These are phyloP conservation scores for Begonia fuchsioides DNA, from an alignment of 306 rosid species.

Conservation along the genomic window DNA sequence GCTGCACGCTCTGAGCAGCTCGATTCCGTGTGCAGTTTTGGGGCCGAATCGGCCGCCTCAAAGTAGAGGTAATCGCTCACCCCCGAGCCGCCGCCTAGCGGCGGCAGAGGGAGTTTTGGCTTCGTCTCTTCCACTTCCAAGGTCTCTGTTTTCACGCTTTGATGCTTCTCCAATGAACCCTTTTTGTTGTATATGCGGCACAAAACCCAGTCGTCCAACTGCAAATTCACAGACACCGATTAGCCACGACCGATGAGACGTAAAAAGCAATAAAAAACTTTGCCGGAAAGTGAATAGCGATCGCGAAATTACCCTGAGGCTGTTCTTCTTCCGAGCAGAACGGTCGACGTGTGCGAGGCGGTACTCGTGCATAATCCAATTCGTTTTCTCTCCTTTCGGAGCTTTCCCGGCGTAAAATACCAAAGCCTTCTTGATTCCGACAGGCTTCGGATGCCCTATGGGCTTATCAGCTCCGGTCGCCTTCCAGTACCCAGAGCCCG, in stretches of 20 bases:
- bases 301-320: conserved; percentile 52
- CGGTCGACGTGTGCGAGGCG: conserved; percentile 97
- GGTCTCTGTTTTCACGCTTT: conserved; percentile 9
- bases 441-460: conserved; percentile 68
- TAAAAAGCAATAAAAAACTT: too few species aligned
- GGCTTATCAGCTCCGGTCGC: conserved; percentile 98
- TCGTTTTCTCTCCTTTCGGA: conserved; percentile 79
- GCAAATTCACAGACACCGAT: conserved; percentile 27
- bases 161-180: conserved; percentile 41
- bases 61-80: conserved; percentile 38
- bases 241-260: too few species aligned
- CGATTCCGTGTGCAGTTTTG: conserved; percentile 78
- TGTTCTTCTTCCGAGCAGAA: conserved; percentile 68
- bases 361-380: conserved; percentile 99
- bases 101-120: conserved; percentile 26
- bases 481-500: conserved; percentile 93
- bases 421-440: conserved; percentile 88
- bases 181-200: conserved; percentile 96
- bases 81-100: background rate
- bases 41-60: conserved; percentile 68
- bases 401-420: conserved; percentile 92
- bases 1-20: conserved; percentile 95
- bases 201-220: conserved; percentile 95
- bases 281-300: background rate
- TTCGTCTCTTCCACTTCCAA: conserved; percentile 44